Percentiles rank a stretch among this genome's conserved stretches.
Conservation (phyloP, 768 basidiomycete genomes). For the Kwoniella bestiolae region DNA sequence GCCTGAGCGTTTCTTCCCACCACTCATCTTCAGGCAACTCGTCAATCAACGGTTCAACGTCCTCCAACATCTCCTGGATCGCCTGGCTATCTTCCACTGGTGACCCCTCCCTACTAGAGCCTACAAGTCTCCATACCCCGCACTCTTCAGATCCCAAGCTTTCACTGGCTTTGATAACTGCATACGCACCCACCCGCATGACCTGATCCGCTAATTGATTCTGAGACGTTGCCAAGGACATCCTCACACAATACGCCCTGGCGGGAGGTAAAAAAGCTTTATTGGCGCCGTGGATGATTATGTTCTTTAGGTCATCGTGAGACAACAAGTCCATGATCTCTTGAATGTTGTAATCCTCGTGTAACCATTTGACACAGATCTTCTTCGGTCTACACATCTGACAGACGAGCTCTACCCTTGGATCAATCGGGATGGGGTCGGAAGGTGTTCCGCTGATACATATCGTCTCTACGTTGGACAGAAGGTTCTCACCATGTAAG, state of each 20-base stretch:
- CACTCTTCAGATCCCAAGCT: too few relatives aligned
- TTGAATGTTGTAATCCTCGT: neutral
- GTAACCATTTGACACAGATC: neutral
- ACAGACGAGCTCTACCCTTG: neutral
- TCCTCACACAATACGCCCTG: neutral
- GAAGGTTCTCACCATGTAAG: too few relatives aligned
- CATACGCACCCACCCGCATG: too few relatives aligned
- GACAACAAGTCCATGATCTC: neutral
- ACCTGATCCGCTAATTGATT: too few relatives aligned
- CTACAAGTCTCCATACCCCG: too few relatives aligned
- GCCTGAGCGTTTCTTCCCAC: too few relatives aligned
- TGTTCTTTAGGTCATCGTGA: neutral
- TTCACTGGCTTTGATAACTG: too few relatives aligned
- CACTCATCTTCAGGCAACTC: too few relatives aligned
- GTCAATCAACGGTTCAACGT: too few relatives aligned
- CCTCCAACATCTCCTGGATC: too few relatives aligned
- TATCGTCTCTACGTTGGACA: neutral
- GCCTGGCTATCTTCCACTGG: too few relatives aligned
- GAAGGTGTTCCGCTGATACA: neutral
- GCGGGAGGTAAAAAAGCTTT: neutral
- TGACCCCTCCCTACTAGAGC: too few relatives aligned
- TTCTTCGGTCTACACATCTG: neutral
- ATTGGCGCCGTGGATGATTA: neutral
- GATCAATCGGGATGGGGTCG: neutral
- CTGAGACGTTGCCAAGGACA: neutral